Conservation (phyloP, 441 rosid species). For the Hypseocharis bilobata region DNA sequence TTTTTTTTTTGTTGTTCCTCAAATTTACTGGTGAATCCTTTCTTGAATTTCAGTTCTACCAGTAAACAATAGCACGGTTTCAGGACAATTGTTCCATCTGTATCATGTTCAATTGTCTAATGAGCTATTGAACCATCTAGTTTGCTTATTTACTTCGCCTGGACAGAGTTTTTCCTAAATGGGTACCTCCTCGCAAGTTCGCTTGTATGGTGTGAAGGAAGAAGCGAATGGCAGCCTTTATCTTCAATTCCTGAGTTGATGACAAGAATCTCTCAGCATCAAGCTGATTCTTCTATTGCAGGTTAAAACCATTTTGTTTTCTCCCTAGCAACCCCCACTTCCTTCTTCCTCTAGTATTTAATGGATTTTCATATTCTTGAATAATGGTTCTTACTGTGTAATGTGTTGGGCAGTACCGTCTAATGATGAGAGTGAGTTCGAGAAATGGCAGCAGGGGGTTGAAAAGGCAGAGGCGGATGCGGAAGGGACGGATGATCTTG, state of each 20-base stretch:
- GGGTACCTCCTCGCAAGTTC: constrained; percentile 63
- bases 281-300: constrained; percentile 23
- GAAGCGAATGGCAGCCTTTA: constrained; percentile 70
- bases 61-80: constrained; percentile 30
- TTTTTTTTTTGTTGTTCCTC: constrained; percentile 5
- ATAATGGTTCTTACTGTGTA: constrained; percentile 22
- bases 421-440: constrained; percentile 57
- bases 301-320: constrained; percentile 29
- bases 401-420: constrained; percentile 38
- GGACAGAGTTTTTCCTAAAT: constrained; percentile 70
- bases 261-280: constrained; percentile 37
- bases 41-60: constrained; percentile 26
- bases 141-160: constrained; percentile 45
- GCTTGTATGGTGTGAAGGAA: constrained; percentile 77
- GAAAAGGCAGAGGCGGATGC: constrained; percentile 36
- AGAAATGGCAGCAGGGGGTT: constrained; percentile 80
- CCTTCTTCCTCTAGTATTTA: background rate
- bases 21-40: constrained; percentile 25
- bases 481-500: constrained; percentile 28
- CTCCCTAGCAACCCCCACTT: background rate
- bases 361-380: background rate
- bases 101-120: constrained; percentile 38
- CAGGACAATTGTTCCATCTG: constrained; percentile 31
- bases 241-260: constrained; percentile 56
- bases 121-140: constrained; percentile 36